These are phyloP conservation scores for Sporisorium iseilematis-ciliati DNA, from an alignment of 1,284 basidiomycete species.

Conservation along the genomic window DNA sequence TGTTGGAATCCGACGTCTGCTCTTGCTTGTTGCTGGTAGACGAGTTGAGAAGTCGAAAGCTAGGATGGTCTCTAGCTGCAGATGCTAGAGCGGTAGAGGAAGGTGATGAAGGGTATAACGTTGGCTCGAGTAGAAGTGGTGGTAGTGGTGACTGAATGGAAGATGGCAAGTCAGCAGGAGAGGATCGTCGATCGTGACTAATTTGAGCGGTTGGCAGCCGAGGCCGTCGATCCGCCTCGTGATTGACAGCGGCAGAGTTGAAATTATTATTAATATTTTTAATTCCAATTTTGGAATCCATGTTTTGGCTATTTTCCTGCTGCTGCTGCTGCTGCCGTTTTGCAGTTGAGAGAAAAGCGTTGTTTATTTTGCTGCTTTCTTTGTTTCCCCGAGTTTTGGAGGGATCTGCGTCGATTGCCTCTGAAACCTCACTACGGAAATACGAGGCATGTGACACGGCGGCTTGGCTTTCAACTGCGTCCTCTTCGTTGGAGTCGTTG, in stretches of 20 bases:
- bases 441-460: neutral
- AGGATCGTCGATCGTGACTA: slow-evolving; percentile 1
- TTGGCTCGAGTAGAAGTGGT: neutral
- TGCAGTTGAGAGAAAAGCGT: too few species aligned
- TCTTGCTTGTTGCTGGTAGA: neutral
- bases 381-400: neutral
- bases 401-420: slow-evolving; percentile 5
- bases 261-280: too few species aligned
- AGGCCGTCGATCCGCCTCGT: neutral
- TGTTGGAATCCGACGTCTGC: neutral
- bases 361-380: neutral
- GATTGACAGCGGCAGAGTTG: too few species aligned
- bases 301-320: too few species aligned
- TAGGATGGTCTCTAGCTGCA: slow-evolving; percentile 20
- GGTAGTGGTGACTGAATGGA: neutral
- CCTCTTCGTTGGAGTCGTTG: neutral
- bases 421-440: neutral
- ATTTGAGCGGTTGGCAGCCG: slow-evolving; percentile 2
- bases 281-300: too few species aligned
- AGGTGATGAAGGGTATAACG: neutral
- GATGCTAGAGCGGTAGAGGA: slow-evolving; percentile 9
- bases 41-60: neutral
- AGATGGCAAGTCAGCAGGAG: neutral
- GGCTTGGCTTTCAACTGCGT: neutral
- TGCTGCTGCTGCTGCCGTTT: too few species aligned